Conservation (phyloP, 2,329 filamentous ascomycete genomes). For the Xylaria sp. region DNA sequence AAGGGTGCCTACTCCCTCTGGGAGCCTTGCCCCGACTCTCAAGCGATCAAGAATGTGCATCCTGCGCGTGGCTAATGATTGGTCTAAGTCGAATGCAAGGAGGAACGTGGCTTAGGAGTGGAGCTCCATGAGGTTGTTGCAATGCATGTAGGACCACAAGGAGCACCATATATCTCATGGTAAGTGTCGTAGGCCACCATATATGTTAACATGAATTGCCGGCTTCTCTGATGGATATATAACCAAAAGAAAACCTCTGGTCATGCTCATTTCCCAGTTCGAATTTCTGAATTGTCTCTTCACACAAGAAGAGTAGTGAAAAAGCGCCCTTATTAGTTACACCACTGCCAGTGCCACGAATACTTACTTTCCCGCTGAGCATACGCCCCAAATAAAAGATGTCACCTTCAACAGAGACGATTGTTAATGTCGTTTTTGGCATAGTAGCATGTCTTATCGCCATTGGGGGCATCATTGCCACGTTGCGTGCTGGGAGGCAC, state of each 20-base stretch:
- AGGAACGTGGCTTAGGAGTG: no score
- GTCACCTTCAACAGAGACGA: not conserved
- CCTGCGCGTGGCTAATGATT: no score
- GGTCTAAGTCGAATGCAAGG: no score
- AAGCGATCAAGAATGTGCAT: not conserved
- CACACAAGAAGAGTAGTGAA: not conserved
- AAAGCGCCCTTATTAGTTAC: not conserved
- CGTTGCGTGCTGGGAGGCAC: not conserved
- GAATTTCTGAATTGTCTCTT: not conserved
- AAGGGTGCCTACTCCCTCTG: not conserved
- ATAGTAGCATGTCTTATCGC: not conserved
- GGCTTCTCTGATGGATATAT: not conserved
- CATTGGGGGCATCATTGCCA: not conserved
- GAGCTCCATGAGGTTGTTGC: no score
- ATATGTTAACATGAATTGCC: not conserved
- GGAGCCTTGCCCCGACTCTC: not conserved
- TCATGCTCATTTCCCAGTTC: not conserved
- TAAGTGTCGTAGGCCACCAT: not conserved
- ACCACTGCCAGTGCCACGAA: not conserved
- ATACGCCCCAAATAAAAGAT: not conserved
- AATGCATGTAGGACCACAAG: not conserved
- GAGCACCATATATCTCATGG: constrained; percentile 3
- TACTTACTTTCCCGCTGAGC: not conserved
- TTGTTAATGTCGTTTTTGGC: not conserved
- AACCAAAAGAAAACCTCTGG: not conserved